Evolutionary conservation across 2,329 filamentous ascomycete species (phyloP).

Genomic region (Microascus cirrosus): DNA sequence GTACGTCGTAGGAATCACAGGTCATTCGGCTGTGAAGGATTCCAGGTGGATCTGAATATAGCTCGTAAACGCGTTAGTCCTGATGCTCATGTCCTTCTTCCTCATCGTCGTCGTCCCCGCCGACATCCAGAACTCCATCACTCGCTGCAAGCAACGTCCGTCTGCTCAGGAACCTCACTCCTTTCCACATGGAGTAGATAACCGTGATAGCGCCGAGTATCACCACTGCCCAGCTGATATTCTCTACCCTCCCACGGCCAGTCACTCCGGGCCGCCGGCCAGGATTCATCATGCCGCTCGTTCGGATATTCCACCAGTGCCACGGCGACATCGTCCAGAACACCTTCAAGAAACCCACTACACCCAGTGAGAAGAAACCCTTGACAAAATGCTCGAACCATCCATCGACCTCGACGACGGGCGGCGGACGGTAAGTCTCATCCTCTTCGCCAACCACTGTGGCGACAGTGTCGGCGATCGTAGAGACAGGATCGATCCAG

Average conservation of each 20-base stretch:
- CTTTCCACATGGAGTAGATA: slow-evolving; percentile 74
- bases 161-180: slow-evolving; percentile 62
- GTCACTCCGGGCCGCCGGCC: slow-evolving; percentile 44
- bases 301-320: slow-evolving; percentile 65
- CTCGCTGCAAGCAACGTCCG: slow-evolving; percentile 65
- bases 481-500: slow-evolving; percentile 68
- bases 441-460: slow-evolving; percentile 21
- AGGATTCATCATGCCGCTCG: slow-evolving; percentile 38
- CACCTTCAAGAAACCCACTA: slow-evolving; percentile 76
- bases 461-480: slow-evolving; percentile 40
- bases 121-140: slow-evolving; percentile 76
- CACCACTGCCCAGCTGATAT: slow-evolving; percentile 70
- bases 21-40: background rate
- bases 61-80: background rate
- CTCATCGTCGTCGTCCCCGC: slow-evolving; percentile 42
- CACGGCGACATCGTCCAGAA: slow-evolving; percentile 64
- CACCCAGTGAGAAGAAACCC: slow-evolving; percentile 78
- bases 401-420: slow-evolving; percentile 34
- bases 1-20: background rate
- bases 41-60: background rate
- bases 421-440: slow-evolving; percentile 23
- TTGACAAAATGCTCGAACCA: slow-evolving; percentile 84
- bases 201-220: slow-evolving; percentile 72
- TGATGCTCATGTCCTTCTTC: slow-evolving; percentile 23
- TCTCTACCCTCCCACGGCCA: slow-evolving; percentile 67